Conservation (phyloP, 2,329 filamentous ascomycete species). For the Emmonsiellopsis sp. region DNA sequence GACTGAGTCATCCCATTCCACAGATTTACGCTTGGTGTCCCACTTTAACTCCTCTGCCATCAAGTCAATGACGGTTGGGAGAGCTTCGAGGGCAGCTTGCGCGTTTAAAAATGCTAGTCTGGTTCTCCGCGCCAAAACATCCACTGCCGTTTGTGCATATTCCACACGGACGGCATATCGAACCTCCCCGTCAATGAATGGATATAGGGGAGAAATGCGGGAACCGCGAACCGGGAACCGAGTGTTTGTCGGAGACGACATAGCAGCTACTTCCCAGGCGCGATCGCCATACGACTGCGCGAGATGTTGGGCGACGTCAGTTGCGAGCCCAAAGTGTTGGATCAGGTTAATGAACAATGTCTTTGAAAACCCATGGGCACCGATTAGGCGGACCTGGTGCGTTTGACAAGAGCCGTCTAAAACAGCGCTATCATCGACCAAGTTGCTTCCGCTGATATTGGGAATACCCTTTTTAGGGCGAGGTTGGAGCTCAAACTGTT, state of each 20-base stretch:
- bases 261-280: slow-evolving; percentile 78
- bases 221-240: slow-evolving; percentile 77
- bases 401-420: slow-evolving; percentile 73
- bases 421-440: slow-evolving; percentile 59
- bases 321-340: slow-evolving; percentile 86
- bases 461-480: slow-evolving; percentile 50
- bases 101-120: slow-evolving; percentile 85
- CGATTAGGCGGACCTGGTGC: slow-evolving; percentile 69
- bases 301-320: slow-evolving; percentile 82
- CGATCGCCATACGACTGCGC: slow-evolving; percentile 83
- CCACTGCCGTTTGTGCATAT: slow-evolving; percentile 83
- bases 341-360: slow-evolving; percentile 92
- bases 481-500: slow-evolving; percentile 54
- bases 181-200: slow-evolving; percentile 86
- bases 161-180: slow-evolving; percentile 81
- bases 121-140: slow-evolving; percentile 77
- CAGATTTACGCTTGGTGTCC: slow-evolving; percentile 56
- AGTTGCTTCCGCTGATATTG: slow-evolving; percentile 59
- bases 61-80: slow-evolving; percentile 78
- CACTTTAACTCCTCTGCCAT: slow-evolving; percentile 73
- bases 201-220: slow-evolving; percentile 71
- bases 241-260: slow-evolving; percentile 65
- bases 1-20: slow-evolving; percentile 66
- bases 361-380: slow-evolving; percentile 79
- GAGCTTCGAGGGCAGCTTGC: slow-evolving; percentile 76